Evolutionary conservation across 768 basidiomycete species (phyloP).

Genomic region (Tylopilus sp.): DNA sequence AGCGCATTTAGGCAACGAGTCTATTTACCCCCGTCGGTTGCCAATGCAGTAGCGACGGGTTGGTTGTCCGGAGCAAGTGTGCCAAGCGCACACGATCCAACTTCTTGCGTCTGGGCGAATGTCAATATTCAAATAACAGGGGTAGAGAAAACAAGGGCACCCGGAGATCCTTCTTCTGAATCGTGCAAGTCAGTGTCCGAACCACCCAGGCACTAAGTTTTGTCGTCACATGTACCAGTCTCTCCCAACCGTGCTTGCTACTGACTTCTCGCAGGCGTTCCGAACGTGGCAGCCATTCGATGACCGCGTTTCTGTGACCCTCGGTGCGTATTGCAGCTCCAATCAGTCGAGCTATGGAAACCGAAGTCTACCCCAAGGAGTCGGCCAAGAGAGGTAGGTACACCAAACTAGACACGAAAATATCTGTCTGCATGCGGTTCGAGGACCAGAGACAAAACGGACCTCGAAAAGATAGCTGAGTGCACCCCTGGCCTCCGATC

Average conservation of each 20-base stretch:
- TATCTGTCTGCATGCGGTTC: too few species aligned
- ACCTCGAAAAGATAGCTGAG: too few species aligned
- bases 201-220: conserved; percentile 60
- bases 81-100: conserved; percentile 59
- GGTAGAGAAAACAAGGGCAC: conserved; percentile 26
- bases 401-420: too few species aligned
- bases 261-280: conserved; percentile 56
- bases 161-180: conserved; percentile 54
- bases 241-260: conserved; percentile 74
- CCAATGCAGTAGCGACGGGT: conserved; percentile 46
- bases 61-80: conserved; percentile 64
- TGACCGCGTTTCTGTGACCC: conserved; percentile 46
- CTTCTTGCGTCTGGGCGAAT: conserved; percentile 55
- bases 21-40: conserved; percentile 41
- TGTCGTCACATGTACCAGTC: conserved; percentile 39
- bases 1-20: conserved; percentile 19
- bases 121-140: background rate
- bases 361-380: conserved; percentile 38
- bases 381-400: conserved; percentile 56
- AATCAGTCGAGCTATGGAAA: conserved; percentile 58
- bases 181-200: conserved; percentile 45
- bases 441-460: too few species aligned
- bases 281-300: conserved; percentile 59
- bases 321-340: conserved; percentile 48
- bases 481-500: conserved; percentile 52